Evolutionary conservation across 306 rosid genomes (phyloP).

Genomic region (Medicago ruthenica): DNA sequence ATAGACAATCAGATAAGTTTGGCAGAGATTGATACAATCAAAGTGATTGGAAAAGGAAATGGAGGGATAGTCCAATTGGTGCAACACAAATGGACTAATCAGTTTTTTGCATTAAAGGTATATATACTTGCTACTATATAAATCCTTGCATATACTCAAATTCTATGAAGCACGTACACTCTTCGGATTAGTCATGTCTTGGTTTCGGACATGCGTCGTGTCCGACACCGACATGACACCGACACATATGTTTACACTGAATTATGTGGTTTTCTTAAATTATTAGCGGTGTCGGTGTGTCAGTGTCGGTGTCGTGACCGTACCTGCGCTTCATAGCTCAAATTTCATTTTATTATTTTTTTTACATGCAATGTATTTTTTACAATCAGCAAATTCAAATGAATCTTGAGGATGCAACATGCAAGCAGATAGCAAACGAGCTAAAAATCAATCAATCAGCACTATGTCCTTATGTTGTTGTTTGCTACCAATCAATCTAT

Average conservation of each 20-base stretch:
- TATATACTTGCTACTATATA: neutral
- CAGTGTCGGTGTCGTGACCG: no score
- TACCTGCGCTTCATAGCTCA: no score
- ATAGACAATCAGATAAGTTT: conserved; percentile 72
- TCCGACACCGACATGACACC: no score
- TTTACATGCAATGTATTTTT: conserved; percentile 33
- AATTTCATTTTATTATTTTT: conserved; percentile 17
- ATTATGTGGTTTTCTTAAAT: no score
- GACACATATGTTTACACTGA: no score
- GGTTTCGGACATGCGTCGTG: no score
- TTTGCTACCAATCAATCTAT: conserved; percentile 81
- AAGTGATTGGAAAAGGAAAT: conserved; percentile 94
- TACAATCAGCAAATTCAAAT: conserved; percentile 77
- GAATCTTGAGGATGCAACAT: conserved; percentile 73
- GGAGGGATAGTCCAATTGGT: conserved; percentile 97
- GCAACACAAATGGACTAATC: conserved; percentile 97
- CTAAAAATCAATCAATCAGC: conserved; percentile 88
- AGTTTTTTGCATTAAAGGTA: conserved; percentile 98
- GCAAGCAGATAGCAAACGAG: conserved; percentile 76
- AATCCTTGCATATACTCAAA: no score
- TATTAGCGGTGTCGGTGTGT: no score
- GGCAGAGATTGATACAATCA: conserved; percentile 76
- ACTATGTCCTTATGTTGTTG: conserved; percentile 84
- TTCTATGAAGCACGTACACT: no score
- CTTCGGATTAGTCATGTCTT: no score